A percentile compares a stretch with the other conserved stretches of the same genome.
Evolutionary conservation across 2,329 filamentous ascomycete genomes (phyloP).

Genomic region (Thielaviopsis populi): DNA sequence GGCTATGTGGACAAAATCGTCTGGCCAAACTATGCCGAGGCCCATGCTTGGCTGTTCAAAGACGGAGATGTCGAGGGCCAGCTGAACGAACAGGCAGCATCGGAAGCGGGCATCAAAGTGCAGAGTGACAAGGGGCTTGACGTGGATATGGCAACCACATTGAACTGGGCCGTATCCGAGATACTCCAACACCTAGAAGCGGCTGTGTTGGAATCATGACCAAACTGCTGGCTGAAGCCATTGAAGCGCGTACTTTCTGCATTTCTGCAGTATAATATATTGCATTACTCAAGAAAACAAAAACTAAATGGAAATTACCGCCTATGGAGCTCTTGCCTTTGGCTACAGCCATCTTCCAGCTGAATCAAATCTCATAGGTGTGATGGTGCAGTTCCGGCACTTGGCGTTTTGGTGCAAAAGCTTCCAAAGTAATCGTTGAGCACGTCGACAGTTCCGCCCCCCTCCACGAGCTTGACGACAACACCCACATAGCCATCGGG

Average conservation of each 20-base stretch:
- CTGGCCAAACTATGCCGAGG: constrained; percentile 81
- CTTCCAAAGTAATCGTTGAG: constrained; percentile 63
- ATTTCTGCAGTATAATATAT: too few relatives aligned
- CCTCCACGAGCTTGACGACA: constrained; percentile 58
- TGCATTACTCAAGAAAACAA: too few relatives aligned
- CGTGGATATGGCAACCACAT: constrained; percentile 43
- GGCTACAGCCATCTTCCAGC: not conserved
- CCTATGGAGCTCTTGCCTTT: too few relatives aligned
- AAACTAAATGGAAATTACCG: too few relatives aligned
- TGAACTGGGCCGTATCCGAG: constrained; percentile 54
- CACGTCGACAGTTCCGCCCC: constrained; percentile 62
- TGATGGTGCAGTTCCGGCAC: not conserved
- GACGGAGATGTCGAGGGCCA: constrained; percentile 48
- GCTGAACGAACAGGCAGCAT: constrained; percentile 33
- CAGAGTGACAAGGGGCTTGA: constrained; percentile 34
- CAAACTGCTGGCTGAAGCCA: not conserved
- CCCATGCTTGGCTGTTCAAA: constrained; percentile 70
- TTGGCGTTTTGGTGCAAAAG: not conserved
- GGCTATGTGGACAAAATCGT: constrained; percentile 90
- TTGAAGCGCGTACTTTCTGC: too few relatives aligned
- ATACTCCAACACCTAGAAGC: constrained; percentile 29
- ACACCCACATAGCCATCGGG: constrained; percentile 80
- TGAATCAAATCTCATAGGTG: not conserved
- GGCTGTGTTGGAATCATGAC: not conserved
- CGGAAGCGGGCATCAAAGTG: constrained; percentile 32